These are phyloP conservation scores for Sclerospora graminicola DNA, from an alignment of 352 stramenopile genomes.

Conservation along the genomic window DNA sequence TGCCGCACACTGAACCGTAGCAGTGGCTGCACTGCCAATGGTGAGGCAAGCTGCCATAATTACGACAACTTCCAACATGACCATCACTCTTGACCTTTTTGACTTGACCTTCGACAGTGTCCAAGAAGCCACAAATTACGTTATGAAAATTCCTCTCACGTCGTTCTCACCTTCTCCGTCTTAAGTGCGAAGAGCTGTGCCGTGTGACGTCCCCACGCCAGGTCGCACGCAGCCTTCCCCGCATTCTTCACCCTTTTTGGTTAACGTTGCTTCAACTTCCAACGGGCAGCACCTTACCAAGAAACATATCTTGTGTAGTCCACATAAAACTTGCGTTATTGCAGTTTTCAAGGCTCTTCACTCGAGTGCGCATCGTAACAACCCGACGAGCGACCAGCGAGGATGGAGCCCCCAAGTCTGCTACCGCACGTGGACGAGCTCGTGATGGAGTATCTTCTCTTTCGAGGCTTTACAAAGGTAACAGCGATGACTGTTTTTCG, in stretches of 20 bases:
- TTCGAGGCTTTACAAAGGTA: slow-evolving; percentile 75
- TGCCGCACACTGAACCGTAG: slow-evolving; percentile 13
- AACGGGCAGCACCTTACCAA: slow-evolving; percentile 9
- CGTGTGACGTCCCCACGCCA: slow-evolving; percentile 5
- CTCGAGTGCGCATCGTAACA: slow-evolving; percentile 6
- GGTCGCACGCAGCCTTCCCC: slow-evolving; percentile 14
- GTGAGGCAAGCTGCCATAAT: slow-evolving; percentile 9
- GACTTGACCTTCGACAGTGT: neutral
- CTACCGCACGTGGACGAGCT: slow-evolving; percentile 77
- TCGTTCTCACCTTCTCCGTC: neutral
- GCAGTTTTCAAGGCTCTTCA: slow-evolving; percentile 11
- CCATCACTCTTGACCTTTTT: slow-evolving; percentile 19
- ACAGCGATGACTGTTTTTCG: neutral
- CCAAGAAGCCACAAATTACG: slow-evolving; percentile 14
- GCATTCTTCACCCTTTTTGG: slow-evolving; percentile 7
- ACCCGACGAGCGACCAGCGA: slow-evolving; percentile 4
- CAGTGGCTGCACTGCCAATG: slow-evolving; percentile 1
- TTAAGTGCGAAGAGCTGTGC: neutral
- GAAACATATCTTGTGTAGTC: neutral
- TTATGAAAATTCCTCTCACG: slow-evolving; percentile 5
- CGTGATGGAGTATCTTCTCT: slow-evolving; percentile 81
- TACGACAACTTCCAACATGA: slow-evolving; percentile 7
- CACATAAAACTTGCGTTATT: neutral
- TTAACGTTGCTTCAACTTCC: slow-evolving; percentile 18
- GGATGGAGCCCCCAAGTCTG: slow-evolving; percentile 30